A percentile compares a stretch with the other conserved stretches of the same genome.
phyloP scores from a whole-genome alignment of 805 yeast genomes.

The Yamadazyma endophytica region DNA sequence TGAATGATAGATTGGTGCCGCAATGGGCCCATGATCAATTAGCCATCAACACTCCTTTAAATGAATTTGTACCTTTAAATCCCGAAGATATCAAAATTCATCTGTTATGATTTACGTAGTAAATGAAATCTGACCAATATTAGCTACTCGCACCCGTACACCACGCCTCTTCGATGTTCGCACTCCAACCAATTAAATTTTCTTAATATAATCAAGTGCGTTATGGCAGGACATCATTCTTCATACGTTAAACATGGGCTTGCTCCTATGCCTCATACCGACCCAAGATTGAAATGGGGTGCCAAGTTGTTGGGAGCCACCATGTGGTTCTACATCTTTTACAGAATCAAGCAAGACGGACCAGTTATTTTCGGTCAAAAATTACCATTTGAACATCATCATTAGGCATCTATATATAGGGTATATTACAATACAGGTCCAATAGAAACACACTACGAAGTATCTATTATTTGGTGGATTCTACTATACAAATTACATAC shows the following conservation, averaged over 20 bases:
- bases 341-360: constrained; percentile 72
- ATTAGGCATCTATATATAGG: too few species aligned
- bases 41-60: constrained; percentile 9
- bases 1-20: constrained; percentile 41
- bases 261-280: constrained; percentile 63
- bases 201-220: neutral
- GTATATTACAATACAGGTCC: too few species aligned
- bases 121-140: too few species aligned
- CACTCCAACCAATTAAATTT: constrained; percentile 1
- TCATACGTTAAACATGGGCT: constrained; percentile 53
- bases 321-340: constrained; percentile 86
- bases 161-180: neutral
- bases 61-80: constrained; percentile 10
- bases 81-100: constrained; percentile 10
- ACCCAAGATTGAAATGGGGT: constrained; percentile 52
- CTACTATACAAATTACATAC: too few species aligned
- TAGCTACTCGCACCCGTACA: too few species aligned
- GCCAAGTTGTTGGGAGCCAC: constrained; percentile 75
- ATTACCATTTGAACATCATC: constrained; percentile 37
- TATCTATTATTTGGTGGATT: too few species aligned
- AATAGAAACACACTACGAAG: too few species aligned
- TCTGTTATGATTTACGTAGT: constrained; percentile 3
- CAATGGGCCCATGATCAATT: constrained; percentile 20
- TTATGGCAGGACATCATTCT: constrained; percentile 42
- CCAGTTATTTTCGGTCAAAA: constrained; percentile 51